Evolutionary conservation across 441 rosid species (phyloP), one percentile per base, ranked within the genome.

Genomic region (Pelargonium fulgidum): DNA sequence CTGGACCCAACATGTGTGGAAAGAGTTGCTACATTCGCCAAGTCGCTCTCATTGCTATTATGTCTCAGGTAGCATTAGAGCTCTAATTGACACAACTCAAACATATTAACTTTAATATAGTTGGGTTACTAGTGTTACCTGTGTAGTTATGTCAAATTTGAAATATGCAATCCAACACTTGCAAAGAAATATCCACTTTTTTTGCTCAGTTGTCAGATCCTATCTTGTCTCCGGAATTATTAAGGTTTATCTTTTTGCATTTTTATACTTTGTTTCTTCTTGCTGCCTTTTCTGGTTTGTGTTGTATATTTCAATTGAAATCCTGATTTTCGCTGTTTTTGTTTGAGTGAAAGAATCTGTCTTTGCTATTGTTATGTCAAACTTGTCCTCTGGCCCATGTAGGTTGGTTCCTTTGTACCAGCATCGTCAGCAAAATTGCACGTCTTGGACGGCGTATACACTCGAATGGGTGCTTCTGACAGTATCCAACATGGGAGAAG

Each of bases 1-100:
- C 97, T 0, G 97, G 97, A 69, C 98, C 98, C 62, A 93, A 93
- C 80, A 93, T 91, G 98, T 97, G 97, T 45, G 98, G 97, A 65
- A 91, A 93, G 85, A 91, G 96, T 80, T 93, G 98, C 78, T 93
- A 93, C 74, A 87, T 93, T 75, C 98, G 95, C 54, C 98, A 93
- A 76, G 98, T 91, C 81, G 96, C 93, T 73, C 83, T 93, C 64
- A 86, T 89, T 73, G 73, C 84, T 70, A 70, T 93, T 26, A 93
- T 93, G 98, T 97, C 98, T 80, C 98, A 93, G 95, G 98, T 93
- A 80, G 45, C 3, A 7, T 62, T 41, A 6, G 24, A 64, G 4
- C 13, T 63, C 11, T 45, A 10, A 7, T 44, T 41, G 39, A 13
- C 44, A 44, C 11, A 44, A 6, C 48, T 44, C 48, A 8, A 44